A percentile compares a stretch with the other conserved stretches of the same genome.
Conservation (phyloP, 2,329 filamentous ascomycete genomes). For the Anisogramma anomala region DNA sequence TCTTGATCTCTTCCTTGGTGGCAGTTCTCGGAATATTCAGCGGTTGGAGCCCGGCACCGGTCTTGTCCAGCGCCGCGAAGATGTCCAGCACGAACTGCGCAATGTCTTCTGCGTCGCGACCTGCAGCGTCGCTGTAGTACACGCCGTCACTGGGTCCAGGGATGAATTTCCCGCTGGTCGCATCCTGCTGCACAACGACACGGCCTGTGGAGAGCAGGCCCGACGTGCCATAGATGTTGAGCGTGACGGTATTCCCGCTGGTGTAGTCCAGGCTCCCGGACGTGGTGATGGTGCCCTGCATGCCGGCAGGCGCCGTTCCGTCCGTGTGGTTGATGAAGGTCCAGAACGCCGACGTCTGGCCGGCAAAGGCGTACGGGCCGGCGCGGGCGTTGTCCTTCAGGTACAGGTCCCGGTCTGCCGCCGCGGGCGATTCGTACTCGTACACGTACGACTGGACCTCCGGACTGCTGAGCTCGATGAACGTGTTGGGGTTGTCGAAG, state of each 20-base stretch:
- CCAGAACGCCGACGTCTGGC: slow-evolving; percentile 43
- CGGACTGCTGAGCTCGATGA: slow-evolving; percentile 34
- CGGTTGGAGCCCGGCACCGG: slow-evolving; percentile 28
- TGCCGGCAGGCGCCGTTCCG: slow-evolving; percentile 24
- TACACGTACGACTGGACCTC: slow-evolving; percentile 35
- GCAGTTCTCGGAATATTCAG: slow-evolving; percentile 36
- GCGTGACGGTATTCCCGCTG: slow-evolving; percentile 35
- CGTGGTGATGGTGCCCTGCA: slow-evolving; percentile 43
- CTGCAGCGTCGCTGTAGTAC: slow-evolving; percentile 32
- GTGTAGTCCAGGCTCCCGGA: slow-evolving; percentile 31
- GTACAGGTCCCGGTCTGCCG: slow-evolving; percentile 34
- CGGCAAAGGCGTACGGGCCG: slow-evolving; percentile 41
- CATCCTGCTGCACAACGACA: slow-evolving; percentile 26
- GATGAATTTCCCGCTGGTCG: slow-evolving; percentile 28
- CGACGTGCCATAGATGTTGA: slow-evolving; percentile 47
- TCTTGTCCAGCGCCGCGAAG: slow-evolving; percentile 32
- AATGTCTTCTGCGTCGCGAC: slow-evolving; percentile 35
- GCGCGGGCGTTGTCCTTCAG: slow-evolving; percentile 33
- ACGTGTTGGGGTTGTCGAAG: slow-evolving; percentile 46
- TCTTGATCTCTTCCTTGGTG: slow-evolving; percentile 34
- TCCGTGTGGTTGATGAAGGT: slow-evolving; percentile 31
- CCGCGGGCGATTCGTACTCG: slow-evolving; percentile 31
- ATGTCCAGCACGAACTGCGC: slow-evolving; percentile 38
- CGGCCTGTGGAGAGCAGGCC: slow-evolving; percentile 37
- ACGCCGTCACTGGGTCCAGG: slow-evolving; percentile 30